Evolutionary conservation across 805 yeast species (phyloP).

Genomic region (Komagataella phaffii): DNA sequence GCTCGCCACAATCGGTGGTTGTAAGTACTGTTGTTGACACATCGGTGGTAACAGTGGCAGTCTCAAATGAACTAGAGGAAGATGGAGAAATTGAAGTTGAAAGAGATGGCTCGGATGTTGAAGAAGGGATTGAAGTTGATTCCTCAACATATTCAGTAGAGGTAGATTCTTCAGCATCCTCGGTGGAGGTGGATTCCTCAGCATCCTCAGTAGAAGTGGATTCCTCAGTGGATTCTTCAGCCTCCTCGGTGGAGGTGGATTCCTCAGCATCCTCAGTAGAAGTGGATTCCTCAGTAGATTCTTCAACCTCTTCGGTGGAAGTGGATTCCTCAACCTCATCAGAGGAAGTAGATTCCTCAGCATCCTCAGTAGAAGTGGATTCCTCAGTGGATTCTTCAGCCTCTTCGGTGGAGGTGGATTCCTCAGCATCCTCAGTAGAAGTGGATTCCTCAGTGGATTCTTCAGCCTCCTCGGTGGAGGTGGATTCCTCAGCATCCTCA

Average conservation of each 20-base stretch:
- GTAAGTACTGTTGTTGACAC: conserved; percentile 12
- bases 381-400: not conserved
- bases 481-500: not conserved
- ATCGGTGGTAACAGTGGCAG: conserved; percentile 6
- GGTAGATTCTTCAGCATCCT: too few relatives aligned
- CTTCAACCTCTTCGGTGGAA: too few relatives aligned
- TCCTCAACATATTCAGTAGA: too few relatives aligned
- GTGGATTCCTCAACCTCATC: too few relatives aligned
- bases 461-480: not conserved
- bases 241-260: too few relatives aligned
- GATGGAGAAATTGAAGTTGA: not conserved
- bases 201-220: too few relatives aligned
- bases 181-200: too few relatives aligned
- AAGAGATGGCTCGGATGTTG: not conserved
- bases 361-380: not conserved
- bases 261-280: too few relatives aligned
- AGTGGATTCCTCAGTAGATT: too few relatives aligned
- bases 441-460: not conserved
- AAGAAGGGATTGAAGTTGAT: not conserved
- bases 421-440: not conserved
- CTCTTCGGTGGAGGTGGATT: not conserved
- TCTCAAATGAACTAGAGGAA: conserved; percentile 1
- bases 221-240: too few relatives aligned
- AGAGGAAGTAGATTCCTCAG: not conserved
- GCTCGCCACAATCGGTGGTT: conserved; percentile 15